Evolutionary conservation across 352 stramenopile species (phyloP), one percentile per base, ranked within the genome.

Genomic region (Globisporangium iwayamae): DNA sequence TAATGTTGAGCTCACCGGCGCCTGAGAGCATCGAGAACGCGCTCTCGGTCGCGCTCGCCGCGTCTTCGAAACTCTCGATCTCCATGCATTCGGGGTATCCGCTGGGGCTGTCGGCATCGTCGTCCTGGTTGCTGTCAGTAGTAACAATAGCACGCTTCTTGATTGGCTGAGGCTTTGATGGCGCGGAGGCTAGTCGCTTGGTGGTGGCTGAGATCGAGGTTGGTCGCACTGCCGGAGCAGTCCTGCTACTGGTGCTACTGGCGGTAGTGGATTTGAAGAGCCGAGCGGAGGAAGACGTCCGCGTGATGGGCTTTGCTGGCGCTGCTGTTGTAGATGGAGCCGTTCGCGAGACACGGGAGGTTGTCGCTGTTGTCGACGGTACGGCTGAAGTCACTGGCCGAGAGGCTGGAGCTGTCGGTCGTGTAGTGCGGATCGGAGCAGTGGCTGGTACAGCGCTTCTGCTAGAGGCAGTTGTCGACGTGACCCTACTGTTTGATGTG

Each of bases 1-100:
- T 84, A 43, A 89, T 85, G 28, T 77, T 63, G 60, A 80, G 71
- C 32, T 82, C 56, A 1, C 56, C 63, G 16, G 36, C 22, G 13
- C 36, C 6, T 4, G 62, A 36, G 22, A 61, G 47, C 32, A 57
- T 50, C 7, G 62, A 60, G 45, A 46, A 66, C 51, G 47, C 58
- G 41, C 22, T 74, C 66, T 52, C 59, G 28, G 36, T 68, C 48
- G 30, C 61, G 25, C 53, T 67, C 2, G 13, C n/a, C 9, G 63
- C 18, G 22, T 61, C 67, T 13, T 36, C 63, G 7, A 67, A 54
- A 13, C 53, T 66, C 34, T 58, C 38, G 22, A 67, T 62, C 43
- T 67, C 43, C 62, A 67, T 62, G 34, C 25, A 67, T 16, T 43
- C 34, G 8, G 39, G 60, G 41, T 66, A 66, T 5, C 30, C 32